Conservation (phyloP, 2,329 filamentous ascomycete species). For the Venturia effusa region DNA sequence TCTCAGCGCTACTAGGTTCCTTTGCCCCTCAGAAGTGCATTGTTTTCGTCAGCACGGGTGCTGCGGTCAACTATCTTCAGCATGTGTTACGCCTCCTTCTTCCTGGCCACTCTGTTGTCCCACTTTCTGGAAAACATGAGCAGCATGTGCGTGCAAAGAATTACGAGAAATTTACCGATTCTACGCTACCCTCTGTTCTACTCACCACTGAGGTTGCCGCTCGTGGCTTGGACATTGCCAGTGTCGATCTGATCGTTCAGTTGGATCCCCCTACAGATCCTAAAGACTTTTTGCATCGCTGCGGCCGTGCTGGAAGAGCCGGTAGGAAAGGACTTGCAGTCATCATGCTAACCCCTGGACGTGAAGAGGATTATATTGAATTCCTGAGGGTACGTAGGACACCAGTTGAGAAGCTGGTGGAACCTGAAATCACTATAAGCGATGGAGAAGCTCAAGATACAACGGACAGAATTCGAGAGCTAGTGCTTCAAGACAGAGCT, state of each 20-base stretch:
- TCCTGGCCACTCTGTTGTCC: constrained; percentile 59
- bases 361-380: constrained; percentile 80
- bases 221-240: constrained; percentile 80
- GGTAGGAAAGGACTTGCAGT: constrained; percentile 69
- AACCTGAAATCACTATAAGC: constrained; percentile 46
- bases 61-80: constrained; percentile 89
- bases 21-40: constrained; percentile 80
- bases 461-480: constrained; percentile 50
- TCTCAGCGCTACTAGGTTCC: constrained; percentile 58
- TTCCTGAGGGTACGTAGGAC: constrained; percentile 84
- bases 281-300: constrained; percentile 65
- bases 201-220: constrained; percentile 90
- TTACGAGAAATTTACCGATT: constrained; percentile 67
- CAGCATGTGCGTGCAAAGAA: constrained; percentile 82
- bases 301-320: constrained; percentile 52
- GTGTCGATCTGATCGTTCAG: constrained; percentile 84
- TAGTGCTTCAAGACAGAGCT: constrained; percentile 50
- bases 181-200: constrained; percentile 66
- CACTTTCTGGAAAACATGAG: constrained; percentile 85
- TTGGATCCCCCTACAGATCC: constrained; percentile 78
- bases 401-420: constrained; percentile 55
- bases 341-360: constrained; percentile 70
- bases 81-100: constrained; percentile 66
- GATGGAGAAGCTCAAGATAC: constrained; percentile 49
- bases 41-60: constrained; percentile 86